phyloP scores from a whole-genome alignment of 148 eudicot species.

The Vaccinium corymbosum region DNA sequence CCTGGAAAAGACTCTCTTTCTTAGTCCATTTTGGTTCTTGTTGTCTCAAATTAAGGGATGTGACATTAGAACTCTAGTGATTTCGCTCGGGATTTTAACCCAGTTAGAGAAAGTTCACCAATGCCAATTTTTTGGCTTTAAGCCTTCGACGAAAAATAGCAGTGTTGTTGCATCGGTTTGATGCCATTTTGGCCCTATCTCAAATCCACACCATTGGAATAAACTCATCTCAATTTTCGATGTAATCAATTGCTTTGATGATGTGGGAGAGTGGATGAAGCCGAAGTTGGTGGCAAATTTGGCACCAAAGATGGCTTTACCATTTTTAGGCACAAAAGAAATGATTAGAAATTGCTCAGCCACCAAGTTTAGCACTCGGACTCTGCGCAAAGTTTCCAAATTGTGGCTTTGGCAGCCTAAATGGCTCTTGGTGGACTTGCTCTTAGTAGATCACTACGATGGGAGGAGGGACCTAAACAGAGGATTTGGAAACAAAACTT shows the following conservation, averaged over 20 bases:
- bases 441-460: neutral
- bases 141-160: neutral
- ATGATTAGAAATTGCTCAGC: neutral
- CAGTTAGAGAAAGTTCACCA: neutral
- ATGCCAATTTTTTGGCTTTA: neutral
- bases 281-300: neutral
- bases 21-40: neutral
- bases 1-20: conserved; percentile 26
- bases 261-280: neutral
- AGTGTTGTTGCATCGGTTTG: neutral
- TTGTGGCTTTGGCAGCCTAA: neutral
- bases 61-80: neutral
- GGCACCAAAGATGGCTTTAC: neutral
- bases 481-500: neutral
- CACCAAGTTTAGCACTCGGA: neutral
- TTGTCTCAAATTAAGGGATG: neutral
- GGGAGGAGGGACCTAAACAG: neutral
- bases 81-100: neutral
- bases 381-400: neutral
- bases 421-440: neutral
- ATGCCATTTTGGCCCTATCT: neutral
- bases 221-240: neutral
- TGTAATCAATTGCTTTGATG: neutral
- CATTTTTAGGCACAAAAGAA: neutral
- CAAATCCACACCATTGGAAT: neutral